Evolutionary conservation across 805 yeast species (phyloP).

Genomic region (Vanderwaltozyma yarrowii): DNA sequence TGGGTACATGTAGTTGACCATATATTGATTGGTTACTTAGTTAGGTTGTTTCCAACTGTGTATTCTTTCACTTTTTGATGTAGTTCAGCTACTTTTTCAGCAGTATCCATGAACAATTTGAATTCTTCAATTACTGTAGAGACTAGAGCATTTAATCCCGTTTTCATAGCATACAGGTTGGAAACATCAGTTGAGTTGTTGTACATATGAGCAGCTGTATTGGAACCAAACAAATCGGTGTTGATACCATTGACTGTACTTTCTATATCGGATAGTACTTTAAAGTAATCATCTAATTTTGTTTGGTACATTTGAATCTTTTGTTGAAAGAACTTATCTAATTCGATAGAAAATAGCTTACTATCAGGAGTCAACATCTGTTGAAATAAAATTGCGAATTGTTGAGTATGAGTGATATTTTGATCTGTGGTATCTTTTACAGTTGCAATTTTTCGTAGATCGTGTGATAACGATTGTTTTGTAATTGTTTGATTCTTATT

Average conservation of each 20-base stretch:
- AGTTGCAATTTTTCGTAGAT: slow-evolving; percentile 35
- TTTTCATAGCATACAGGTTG: slow-evolving; percentile 18
- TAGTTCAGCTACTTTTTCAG: slow-evolving; percentile 62
- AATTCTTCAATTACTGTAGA: slow-evolving; percentile 60
- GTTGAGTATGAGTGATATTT: slow-evolving; percentile 37
- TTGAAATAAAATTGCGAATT: slow-evolving; percentile 42
- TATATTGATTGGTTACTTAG: no score
- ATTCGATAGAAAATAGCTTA: slow-evolving; percentile 44
- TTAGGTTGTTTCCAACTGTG: neutral
- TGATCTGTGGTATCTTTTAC: slow-evolving; percentile 36
- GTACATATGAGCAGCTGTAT: neutral
- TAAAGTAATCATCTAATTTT: slow-evolving; percentile 42
- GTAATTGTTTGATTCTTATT: slow-evolving; percentile 52
- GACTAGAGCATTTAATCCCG: slow-evolving; percentile 40
- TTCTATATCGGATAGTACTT: slow-evolving; percentile 43
- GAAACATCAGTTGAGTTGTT: slow-evolving; percentile 7
- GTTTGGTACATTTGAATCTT: slow-evolving; percentile 29
- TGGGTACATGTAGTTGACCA: no score
- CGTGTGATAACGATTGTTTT: slow-evolving; percentile 49
- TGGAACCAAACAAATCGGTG: slow-evolving; percentile 30
- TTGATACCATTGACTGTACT: slow-evolving; percentile 53
- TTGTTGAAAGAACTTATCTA: slow-evolving; percentile 46
- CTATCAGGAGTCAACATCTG: slow-evolving; percentile 46
- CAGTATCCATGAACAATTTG: slow-evolving; percentile 59
- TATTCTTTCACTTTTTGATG: slow-evolving; percentile 41